Base-by-base conservation (phyloP, 1,284 basidiomycete species). In the Serendipita sp. region DNA sequence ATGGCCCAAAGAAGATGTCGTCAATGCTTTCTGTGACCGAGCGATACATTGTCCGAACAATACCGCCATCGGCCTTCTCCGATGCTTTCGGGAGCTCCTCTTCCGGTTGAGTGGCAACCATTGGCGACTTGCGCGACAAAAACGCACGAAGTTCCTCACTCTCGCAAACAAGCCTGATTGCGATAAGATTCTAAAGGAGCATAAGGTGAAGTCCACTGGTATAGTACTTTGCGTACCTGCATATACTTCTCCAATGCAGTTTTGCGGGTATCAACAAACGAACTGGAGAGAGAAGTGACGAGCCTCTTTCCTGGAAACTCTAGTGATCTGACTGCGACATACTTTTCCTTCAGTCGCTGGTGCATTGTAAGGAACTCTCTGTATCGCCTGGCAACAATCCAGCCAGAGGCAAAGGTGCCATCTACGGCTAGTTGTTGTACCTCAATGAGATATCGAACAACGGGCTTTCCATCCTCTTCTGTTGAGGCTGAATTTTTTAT, bases 301-400 rank as follows among this genome's bases (percentile, higher is more conserved):
- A 96, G 77, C n/a, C 86, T 82, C 73, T 96, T 96, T 0, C 90
- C 88, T 1, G 93, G 93, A 67, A 97, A 88, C 66, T 95, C 92
- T 61, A 94, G 74, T 63, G 78, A 79, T 64, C 82, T 79, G 26
- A 91, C 85, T 5, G 82, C 69, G 1, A 74, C 73, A 70, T 88
- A 87, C 60, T 82, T 81, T 61, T 93, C 91, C 64, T 84, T 83
- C 58, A 99, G 74, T 64, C 85, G 83, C 67, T 85, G 87, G 71
- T 97, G 91, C 78, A 97, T 85, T 61, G 81, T 84, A 69, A 88
- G 82, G 72, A 99, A 99, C 71, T 98, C 94, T 71, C 92, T 96
- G 72, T 96, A 99, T 65, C 95, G 77, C 66, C 93, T 78, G 3
- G 91, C 86, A 2, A 97, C 87, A 30, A 93, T 85, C 95, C 95